Conservation (phyloP, 148 eudicot genomes). For the Persicaria tinctoria region DNA sequence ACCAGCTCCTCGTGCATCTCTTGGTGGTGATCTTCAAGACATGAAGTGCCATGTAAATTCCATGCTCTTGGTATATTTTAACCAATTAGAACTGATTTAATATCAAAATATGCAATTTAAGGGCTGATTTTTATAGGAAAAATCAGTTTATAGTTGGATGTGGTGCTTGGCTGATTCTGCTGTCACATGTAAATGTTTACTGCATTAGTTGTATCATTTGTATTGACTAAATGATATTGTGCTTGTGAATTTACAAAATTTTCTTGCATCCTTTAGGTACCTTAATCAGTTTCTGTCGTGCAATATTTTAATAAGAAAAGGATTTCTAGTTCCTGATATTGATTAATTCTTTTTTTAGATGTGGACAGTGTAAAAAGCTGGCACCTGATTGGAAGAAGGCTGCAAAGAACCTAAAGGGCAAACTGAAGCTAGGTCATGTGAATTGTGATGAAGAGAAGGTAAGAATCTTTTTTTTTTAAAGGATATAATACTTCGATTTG, state of each 20-base stretch:
- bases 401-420: constrained; percentile 75
- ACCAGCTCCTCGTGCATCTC: too few species aligned
- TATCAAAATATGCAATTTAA: too few species aligned
- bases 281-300: background rate
- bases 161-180: too few species aligned
- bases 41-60: too few species aligned
- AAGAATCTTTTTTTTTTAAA: constrained; percentile 6
- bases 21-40: too few species aligned
- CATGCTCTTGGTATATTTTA: too few species aligned
- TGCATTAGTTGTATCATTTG: background rate
- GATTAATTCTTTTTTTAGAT: constrained; percentile 35
- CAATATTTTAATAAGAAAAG: background rate
- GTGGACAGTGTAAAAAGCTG: constrained; percentile 96
- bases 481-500: background rate
- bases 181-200: too few species aligned
- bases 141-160: too few species aligned
- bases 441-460: constrained; percentile 94
- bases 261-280: background rate
- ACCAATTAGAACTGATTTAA: too few species aligned
- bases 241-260: background rate
- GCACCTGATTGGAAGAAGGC: constrained; percentile 99
- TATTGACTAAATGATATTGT: background rate
- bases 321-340: background rate
- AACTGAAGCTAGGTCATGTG: constrained; percentile 92
- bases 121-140: too few species aligned